These are phyloP conservation scores for Pogostemon cablin DNA, from an alignment of 257 asterid species.

Conservation along the genomic window DNA sequence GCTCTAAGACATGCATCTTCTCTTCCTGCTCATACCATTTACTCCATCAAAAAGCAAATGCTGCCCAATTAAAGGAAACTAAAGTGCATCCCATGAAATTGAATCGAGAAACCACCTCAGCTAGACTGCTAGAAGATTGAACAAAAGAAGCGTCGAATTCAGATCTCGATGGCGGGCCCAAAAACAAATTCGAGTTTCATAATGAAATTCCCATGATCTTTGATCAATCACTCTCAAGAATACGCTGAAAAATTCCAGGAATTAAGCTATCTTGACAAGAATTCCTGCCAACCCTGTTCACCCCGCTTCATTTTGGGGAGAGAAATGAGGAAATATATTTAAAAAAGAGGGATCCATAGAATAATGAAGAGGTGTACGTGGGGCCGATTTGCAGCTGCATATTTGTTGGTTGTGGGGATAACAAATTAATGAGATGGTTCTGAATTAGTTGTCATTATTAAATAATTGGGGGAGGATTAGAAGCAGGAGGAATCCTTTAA, in stretches of 20 bases:
- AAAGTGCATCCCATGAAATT: slow-evolving; percentile 12
- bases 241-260: slow-evolving; percentile 30
- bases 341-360: slow-evolving; percentile 27
- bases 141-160: slow-evolving; percentile 31
- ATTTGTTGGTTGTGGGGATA: slow-evolving; percentile 60
- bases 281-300: slow-evolving; percentile 49
- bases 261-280: slow-evolving; percentile 32
- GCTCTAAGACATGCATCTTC: slow-evolving; percentile 4
- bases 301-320: slow-evolving; percentile 48
- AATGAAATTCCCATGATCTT: slow-evolving; percentile 38
- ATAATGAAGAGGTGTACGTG: slow-evolving; percentile 41
- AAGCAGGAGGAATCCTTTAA: slow-evolving; percentile 36
- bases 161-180: slow-evolving; percentile 59
- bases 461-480: slow-evolving; percentile 34
- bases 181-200: slow-evolving; percentile 36
- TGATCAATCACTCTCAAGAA: slow-evolving; percentile 42
- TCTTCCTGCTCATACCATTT: neutral
- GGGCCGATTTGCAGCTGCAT: slow-evolving; percentile 60
- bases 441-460: slow-evolving; percentile 39
- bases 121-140: slow-evolving; percentile 38
- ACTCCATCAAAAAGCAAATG: slow-evolving; percentile 16
- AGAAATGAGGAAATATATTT: slow-evolving; percentile 27
- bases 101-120: slow-evolving; percentile 31
- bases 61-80: slow-evolving; percentile 4
- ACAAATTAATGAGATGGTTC: slow-evolving; percentile 46